Evolutionary conservation across 768 basidiomycete genomes (phyloP).

Genomic region (Coprinellus micaceus): DNA sequence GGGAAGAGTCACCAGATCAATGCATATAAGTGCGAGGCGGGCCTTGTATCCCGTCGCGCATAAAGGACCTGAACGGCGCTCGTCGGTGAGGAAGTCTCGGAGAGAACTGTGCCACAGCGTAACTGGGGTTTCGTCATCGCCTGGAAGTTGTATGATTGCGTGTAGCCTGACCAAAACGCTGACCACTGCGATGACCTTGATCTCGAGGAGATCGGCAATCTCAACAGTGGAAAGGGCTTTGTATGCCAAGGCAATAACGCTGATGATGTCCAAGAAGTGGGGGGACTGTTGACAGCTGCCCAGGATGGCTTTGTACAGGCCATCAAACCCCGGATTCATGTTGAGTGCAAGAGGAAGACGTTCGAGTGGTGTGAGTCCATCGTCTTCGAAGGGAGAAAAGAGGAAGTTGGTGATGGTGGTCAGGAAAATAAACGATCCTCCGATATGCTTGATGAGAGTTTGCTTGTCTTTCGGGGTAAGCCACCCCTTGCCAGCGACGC

Average conservation of each 20-base stretch:
- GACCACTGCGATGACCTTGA: background rate
- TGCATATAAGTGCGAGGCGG: too few relatives aligned
- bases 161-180: background rate
- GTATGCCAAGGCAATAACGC: background rate
- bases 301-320: too few relatives aligned
- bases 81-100: background rate
- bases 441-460: background rate
- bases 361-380: background rate
- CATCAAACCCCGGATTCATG: background rate
- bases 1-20: too few relatives aligned
- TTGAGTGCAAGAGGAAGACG: background rate
- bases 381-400: background rate
- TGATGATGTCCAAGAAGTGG: background rate
- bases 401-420: background rate
- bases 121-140: background rate
- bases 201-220: background rate
- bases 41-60: too few relatives aligned
- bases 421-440: conserved; percentile 20
- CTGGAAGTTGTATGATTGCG: background rate
- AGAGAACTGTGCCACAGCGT: background rate
- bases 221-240: background rate
- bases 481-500: background rate
- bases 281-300: background rate
- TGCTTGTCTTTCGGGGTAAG: background rate
- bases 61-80: background rate